phyloP scores from a whole-genome alignment of 495 filamentous ascomycete genomes.

The Xylaria venustula region DNA sequence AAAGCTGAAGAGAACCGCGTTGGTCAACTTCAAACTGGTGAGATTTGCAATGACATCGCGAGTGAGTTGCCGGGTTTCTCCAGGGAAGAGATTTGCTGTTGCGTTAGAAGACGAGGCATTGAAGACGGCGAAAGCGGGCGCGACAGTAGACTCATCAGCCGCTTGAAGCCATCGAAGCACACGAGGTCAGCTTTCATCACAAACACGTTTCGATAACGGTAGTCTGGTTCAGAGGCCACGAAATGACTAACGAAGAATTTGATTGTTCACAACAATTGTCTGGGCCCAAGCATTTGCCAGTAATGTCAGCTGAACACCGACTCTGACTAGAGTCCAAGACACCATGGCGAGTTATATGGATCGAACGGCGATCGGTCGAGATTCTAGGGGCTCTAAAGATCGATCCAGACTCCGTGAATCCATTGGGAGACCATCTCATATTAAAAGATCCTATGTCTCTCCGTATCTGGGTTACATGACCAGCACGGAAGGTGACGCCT shows the following conservation, averaged over 20 bases:
- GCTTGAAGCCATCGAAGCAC: constrained; percentile 14
- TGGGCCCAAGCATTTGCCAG: constrained; percentile 16
- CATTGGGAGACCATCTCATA: neutral
- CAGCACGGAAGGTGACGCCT: constrained; percentile 10
- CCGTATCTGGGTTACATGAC: constrained; percentile 13
- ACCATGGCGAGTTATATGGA: constrained; percentile 16
- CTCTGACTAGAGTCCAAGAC: constrained; percentile 13
- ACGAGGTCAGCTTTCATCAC: constrained; percentile 16
- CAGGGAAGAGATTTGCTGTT: constrained; percentile 34
- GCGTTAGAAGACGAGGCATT: constrained; percentile 28
- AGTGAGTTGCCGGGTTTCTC: constrained; percentile 45
- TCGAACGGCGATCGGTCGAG: constrained; percentile 4
- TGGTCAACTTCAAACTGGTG: constrained; percentile 28
- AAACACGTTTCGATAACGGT: neutral
- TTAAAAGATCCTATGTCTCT: constrained; percentile 14
- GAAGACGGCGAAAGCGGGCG: constrained; percentile 22
- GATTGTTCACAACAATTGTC: constrained; percentile 26
- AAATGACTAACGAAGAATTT: constrained; percentile 27
- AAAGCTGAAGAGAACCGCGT: constrained; percentile 29
- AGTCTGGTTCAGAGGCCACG: neutral
- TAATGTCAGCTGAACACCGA: constrained; percentile 14
- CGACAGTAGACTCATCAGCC: constrained; percentile 24
- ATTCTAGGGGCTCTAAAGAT: neutral
- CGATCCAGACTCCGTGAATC: constrained; percentile 1
- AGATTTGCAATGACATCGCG: constrained; percentile 38